Evolutionary conservation across 331 rosid genomes (phyloP).

Genomic region (Acacia pycnantha): DNA sequence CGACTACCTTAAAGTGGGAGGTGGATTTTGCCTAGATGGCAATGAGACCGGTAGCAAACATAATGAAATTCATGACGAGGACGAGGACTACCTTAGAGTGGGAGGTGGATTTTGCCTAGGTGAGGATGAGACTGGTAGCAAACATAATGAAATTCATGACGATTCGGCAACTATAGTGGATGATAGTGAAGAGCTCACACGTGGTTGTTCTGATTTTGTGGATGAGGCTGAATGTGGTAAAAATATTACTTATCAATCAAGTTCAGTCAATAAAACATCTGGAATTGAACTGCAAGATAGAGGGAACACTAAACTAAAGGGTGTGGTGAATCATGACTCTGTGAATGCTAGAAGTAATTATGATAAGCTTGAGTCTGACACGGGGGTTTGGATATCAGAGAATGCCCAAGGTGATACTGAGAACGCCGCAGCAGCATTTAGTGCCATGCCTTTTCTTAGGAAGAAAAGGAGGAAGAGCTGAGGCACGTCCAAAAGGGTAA

Average conservation of each 20-base stretch:
- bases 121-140: constrained; percentile 35
- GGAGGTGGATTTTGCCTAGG: constrained; percentile 74
- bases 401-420: constrained; percentile 29
- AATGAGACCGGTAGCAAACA: not conserved
- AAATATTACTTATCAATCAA: constrained; percentile 20
- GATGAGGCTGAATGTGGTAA: constrained; percentile 21
- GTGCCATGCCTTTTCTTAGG: constrained; percentile 72
- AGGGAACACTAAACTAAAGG: constrained; percentile 17
- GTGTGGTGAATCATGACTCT: constrained; percentile 24
- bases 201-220: constrained; percentile 28
- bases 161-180: constrained; percentile 15
- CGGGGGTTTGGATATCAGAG: constrained; percentile 25
- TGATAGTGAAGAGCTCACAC: constrained; percentile 27
- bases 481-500: constrained; percentile 11
- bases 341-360: constrained; percentile 15
- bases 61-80: not conserved
- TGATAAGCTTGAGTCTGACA: constrained; percentile 33
- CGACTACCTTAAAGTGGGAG: constrained; percentile 50
- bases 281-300: constrained; percentile 20
- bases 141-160: constrained; percentile 30
- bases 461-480: constrained; percentile 58
- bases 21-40: constrained; percentile 67
- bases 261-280: constrained; percentile 30
- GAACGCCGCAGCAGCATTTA: constrained; percentile 39
- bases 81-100: constrained; percentile 33